Conservation (phyloP, 2,329 filamentous ascomycete species). For the Dendrostoma leiphaemia region DNA sequence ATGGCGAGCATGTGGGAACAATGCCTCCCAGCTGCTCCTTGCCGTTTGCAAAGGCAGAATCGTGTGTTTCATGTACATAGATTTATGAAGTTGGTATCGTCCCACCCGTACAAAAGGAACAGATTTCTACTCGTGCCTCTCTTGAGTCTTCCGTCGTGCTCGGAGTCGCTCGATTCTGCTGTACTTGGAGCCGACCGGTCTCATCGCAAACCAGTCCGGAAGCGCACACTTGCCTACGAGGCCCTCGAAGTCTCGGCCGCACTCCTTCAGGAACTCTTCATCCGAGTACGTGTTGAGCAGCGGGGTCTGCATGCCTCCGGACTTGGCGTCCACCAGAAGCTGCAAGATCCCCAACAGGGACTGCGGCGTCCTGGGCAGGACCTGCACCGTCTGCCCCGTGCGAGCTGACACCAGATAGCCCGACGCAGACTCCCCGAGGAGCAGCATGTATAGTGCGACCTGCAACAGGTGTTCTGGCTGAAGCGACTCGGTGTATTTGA, state of each 20-base stretch:
- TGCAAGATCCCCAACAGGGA: slow-evolving; percentile 12
- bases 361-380: not conserved
- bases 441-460: slow-evolving; percentile 13
- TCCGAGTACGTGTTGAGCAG: slow-evolving; percentile 16
- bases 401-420: slow-evolving; percentile 11
- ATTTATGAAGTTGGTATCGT: too few relatives aligned
- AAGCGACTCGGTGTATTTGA: slow-evolving; percentile 12
- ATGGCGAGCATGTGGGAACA: too few relatives aligned
- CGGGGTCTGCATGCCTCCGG: slow-evolving; percentile 13
- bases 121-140: not conserved
- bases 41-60: too few relatives aligned
- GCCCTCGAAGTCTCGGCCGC: not conserved
- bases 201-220: slow-evolving; percentile 14
- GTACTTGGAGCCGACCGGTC: slow-evolving; percentile 10
- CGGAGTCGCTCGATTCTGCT: not conserved
- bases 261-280: slow-evolving; percentile 13
- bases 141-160: not conserved
- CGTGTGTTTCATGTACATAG: too few relatives aligned
- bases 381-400: slow-evolving; percentile 15
- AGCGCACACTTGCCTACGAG: slow-evolving; percentile 10
- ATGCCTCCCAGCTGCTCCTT: too few relatives aligned
- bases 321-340: slow-evolving; percentile 15
- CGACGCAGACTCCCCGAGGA: not conserved
- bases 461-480: slow-evolving; percentile 14
- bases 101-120: too few relatives aligned